Percentiles rank a stretch among this genome's conserved stretches.
Conservation (phyloP, 495 filamentous ascomycete species). For the Penicillium atrosanguineum region DNA sequence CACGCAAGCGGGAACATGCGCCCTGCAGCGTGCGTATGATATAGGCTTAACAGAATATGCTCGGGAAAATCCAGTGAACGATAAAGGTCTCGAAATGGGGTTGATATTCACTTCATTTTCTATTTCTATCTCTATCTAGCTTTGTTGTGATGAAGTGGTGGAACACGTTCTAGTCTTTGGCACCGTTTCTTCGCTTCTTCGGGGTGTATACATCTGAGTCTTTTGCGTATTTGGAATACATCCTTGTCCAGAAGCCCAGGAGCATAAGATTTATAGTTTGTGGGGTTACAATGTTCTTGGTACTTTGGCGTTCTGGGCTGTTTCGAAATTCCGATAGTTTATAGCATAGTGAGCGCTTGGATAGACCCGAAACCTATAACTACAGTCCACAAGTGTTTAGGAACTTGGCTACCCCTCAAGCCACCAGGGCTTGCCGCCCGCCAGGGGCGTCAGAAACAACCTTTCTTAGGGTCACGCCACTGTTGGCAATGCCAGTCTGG, state of each 20-base stretch:
- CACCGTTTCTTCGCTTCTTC: not conserved
- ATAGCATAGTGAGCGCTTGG: not conserved
- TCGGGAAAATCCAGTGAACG: not conserved
- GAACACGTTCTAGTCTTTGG: not conserved
- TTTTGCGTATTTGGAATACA: conserved; percentile 4
- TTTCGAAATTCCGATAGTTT: not conserved
- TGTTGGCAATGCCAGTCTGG: not conserved
- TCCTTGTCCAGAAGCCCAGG: not conserved
- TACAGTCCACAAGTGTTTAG: not conserved
- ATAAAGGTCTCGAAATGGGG: too few species aligned
- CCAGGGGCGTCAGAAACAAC: not conserved
- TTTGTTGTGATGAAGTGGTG: not conserved
- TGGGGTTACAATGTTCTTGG: not conserved
- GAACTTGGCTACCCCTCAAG: not conserved
- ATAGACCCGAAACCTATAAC: not conserved
- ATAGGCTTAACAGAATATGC: conserved; percentile 1
- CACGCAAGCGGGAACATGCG: not conserved
- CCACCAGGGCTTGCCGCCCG: not conserved
- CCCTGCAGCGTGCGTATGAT: conserved; percentile 14
- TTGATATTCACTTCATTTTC: too few species aligned
- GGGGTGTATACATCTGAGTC: not conserved
- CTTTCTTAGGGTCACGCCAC: not conserved
- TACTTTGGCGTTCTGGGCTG: not conserved
- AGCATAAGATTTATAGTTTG: not conserved
- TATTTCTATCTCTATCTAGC: too few species aligned